phyloP scores from a whole-genome alignment of 208 protist species.

The Leptomonas pyrrhocoris region DNA sequence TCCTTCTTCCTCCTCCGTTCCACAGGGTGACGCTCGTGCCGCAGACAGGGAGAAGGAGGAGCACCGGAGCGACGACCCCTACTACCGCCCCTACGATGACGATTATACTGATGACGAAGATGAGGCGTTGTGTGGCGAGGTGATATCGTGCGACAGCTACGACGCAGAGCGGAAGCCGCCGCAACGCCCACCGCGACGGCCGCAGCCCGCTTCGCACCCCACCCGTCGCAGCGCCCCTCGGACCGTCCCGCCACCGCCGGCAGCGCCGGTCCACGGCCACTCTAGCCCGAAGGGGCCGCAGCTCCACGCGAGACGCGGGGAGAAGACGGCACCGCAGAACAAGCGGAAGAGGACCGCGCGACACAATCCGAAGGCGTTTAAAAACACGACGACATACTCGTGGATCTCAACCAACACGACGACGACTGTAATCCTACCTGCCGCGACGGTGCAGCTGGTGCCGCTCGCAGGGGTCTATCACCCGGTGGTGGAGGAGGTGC shows the following conservation, averaged over 20 bases:
- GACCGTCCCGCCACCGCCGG: neutral
- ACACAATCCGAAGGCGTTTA: constrained; percentile 34
- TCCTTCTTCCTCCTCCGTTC: neutral
- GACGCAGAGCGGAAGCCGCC: neutral
- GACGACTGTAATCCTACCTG: constrained; percentile 54
- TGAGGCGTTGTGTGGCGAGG: neutral
- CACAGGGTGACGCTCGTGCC: too few species aligned
- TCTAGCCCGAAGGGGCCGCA: neutral
- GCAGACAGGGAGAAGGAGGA: too few species aligned
- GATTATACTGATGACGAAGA: neutral
- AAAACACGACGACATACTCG: constrained; percentile 40
- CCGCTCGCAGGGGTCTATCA: constrained; percentile 3
- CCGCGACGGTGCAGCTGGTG: constrained; percentile 34
- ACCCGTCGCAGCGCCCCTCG: neutral
- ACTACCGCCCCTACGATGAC: neutral
- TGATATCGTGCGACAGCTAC: constrained; percentile 5
- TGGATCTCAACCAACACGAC: constrained; percentile 66
- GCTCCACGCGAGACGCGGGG: constrained; percentile 3
- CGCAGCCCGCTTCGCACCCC: neutral
- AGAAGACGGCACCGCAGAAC: neutral
- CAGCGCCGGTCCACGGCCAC: neutral
- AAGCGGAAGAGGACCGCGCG: neutral
- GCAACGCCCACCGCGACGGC: neutral
- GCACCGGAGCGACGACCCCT: neutral
- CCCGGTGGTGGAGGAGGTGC: constrained; percentile 9